These are phyloP conservation scores for Penicillium soppii DNA, from an alignment of 495 filamentous ascomycete genomes.

Conservation along the genomic window DNA sequence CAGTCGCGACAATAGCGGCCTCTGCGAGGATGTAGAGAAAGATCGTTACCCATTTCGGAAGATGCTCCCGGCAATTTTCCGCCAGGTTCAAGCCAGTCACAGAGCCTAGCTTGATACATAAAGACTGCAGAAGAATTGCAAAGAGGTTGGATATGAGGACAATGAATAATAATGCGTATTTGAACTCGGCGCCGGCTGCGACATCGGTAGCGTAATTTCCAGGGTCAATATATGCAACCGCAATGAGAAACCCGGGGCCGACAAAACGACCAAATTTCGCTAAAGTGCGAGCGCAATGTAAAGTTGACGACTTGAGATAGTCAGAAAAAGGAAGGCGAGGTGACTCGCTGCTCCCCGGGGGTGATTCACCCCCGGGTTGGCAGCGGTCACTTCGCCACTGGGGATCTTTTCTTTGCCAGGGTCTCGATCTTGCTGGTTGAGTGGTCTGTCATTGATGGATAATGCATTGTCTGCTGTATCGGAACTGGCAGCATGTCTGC, in stretches of 20 bases:
- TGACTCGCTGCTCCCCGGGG: slow-evolving; percentile 37
- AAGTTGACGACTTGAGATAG: slow-evolving; percentile 16
- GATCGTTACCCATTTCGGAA: slow-evolving; percentile 75
- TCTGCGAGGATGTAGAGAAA: slow-evolving; percentile 74
- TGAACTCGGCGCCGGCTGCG: slow-evolving; percentile 64
- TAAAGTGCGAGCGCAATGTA: slow-evolving; percentile 34
- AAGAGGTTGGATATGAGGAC: slow-evolving; percentile 81
- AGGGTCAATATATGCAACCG: slow-evolving; percentile 78
- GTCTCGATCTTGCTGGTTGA: slow-evolving; percentile 23
- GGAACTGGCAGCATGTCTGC: slow-evolving; percentile 30
- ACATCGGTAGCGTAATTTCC: slow-evolving; percentile 87
- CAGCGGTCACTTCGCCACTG: slow-evolving; percentile 36
- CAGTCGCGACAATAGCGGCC: slow-evolving; percentile 80
- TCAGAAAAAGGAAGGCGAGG: slow-evolving; percentile 37
- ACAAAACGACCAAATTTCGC: slow-evolving; percentile 73
- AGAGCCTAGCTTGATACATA: slow-evolving; percentile 82
- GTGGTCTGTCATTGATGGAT: slow-evolving; percentile 23
- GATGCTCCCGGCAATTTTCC: slow-evolving; percentile 71
- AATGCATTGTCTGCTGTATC: slow-evolving; percentile 24
- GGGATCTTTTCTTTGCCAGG: slow-evolving; percentile 25
- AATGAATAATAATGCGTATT: slow-evolving; percentile 73
- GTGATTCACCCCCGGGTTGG: slow-evolving; percentile 31
- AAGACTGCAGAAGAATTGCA: slow-evolving; percentile 77
- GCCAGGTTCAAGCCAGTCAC: slow-evolving; percentile 82
- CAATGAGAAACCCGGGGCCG: slow-evolving; percentile 82